Evolutionary conservation across 1,284 basidiomycete species (phyloP), one percentile per base, ranked within the genome.

Genomic region (Laetiporus sulphureus): DNA sequence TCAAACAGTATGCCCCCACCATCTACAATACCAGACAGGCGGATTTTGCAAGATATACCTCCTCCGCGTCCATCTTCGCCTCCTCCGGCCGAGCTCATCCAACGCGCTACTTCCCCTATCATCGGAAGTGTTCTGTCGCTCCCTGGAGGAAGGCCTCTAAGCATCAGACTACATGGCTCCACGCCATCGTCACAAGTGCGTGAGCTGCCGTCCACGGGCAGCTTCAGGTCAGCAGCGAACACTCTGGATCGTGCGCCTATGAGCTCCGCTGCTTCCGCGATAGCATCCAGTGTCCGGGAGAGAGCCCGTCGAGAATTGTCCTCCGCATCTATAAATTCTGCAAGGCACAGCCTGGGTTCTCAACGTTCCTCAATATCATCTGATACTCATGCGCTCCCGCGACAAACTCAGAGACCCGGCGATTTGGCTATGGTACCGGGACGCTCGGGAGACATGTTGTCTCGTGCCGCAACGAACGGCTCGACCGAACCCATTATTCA

Each of bases 31-130:
- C 84, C 84, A 29, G 83, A 86, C 27, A 72, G 72, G 53, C 74
- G 79, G 44, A 63, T 77, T 8, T 69, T 70, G 6, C 65, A 70
- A 44, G 79, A 81, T 44, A 57, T 64, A 5, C 79, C 83, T 6
- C 91, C 91, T 3, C 83, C 85, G 16, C 72, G 91, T 38, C 91
- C 92, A 0, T 85, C 79, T 0, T 95, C 92, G 0, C 91, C 92
- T 1, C 91, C 91, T 4, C 92, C 91, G 4, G 71, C 84, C 11
- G 91, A 95, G 45, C 83, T 91, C 52, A 79, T 93, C 47, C 81
- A 88, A 51, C 83, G 91, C 19, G 88, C 91, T 1, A 87, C 87
- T 1, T 91, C 89, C 0, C 89, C 91, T 0, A 79, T 80, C 2
- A 79, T 88, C 55, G 79, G 82, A 8, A 63, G 75, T 10, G 70